Conservation (phyloP, 2,329 filamentous ascomycete species). For the Aspergillus aculeatinus region DNA sequence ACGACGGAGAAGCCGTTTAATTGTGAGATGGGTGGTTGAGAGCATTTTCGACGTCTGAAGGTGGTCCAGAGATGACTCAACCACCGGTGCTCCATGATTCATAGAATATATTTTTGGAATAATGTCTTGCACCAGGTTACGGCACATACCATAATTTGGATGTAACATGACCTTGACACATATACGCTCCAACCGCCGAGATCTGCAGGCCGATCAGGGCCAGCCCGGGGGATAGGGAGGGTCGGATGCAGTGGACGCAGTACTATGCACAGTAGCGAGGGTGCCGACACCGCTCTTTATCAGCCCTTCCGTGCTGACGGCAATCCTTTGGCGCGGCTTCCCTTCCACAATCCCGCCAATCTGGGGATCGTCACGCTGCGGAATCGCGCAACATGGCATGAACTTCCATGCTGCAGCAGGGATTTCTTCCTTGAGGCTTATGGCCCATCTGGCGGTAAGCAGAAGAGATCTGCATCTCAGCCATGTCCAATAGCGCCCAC, state of each 20-base stretch:
- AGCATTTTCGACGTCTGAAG: not conserved
- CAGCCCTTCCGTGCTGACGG: slow-evolving; percentile 3
- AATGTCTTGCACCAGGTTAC: not conserved
- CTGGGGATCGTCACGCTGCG: not conserved
- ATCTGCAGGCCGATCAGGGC: slow-evolving; percentile 1
- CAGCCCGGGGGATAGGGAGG: not conserved
- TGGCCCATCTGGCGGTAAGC: slow-evolving; percentile 10
- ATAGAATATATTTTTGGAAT: slow-evolving; percentile 10
- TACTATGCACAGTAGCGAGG: not conserved
- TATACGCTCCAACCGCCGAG: slow-evolving; percentile 5
- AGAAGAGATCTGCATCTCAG: slow-evolving; percentile 9
- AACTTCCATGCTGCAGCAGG: slow-evolving; percentile 6
- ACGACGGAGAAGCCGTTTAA: not conserved
- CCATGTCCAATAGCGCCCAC: slow-evolving; percentile 7
- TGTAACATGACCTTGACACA: slow-evolving; percentile 8
- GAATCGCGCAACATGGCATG: not conserved
- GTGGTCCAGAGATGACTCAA: not conserved
- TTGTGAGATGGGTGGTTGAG: not conserved
- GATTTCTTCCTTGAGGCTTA: not conserved
- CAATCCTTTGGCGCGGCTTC: slow-evolving; percentile 1
- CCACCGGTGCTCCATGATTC: not conserved
- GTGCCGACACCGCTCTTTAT: slow-evolving; percentile 19
- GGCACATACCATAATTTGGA: not conserved
- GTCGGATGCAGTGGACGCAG: not conserved
- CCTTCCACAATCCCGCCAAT: slow-evolving; percentile 5